These are phyloP conservation scores for Chamaenerion angustifolium DNA, from an alignment of 345 rosid genomes.

Conservation along the genomic window DNA sequence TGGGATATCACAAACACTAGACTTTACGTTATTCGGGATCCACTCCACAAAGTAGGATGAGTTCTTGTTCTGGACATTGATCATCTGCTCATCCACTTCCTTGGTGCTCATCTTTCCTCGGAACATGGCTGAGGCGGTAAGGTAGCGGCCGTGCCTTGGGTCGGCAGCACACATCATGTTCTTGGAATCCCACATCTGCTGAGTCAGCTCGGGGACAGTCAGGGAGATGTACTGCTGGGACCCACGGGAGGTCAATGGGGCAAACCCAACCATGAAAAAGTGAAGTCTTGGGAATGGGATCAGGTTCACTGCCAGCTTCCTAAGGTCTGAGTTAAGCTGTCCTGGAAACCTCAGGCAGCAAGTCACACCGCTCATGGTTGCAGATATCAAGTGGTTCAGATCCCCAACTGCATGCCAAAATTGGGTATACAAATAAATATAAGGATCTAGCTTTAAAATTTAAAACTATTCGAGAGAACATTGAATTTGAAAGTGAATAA, in stretches of 20 bases:
- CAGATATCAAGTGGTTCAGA: constrained; percentile 85
- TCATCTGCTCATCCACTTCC: constrained; percentile 92
- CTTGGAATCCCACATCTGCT: constrained; percentile 94
- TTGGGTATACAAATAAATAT: not conserved
- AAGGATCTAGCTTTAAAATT: not conserved
- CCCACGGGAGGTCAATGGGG: constrained; percentile 43
- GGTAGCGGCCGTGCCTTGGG: constrained; percentile 94
- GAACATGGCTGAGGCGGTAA: constrained; percentile 94
- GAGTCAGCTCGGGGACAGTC: constrained; percentile 42
- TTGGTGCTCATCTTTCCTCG: constrained; percentile 98
- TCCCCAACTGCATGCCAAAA: constrained; percentile 62
- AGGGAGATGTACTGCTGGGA: constrained; percentile 42
- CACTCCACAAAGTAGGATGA: constrained; percentile 94
- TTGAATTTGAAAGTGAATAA: too few relatives aligned
- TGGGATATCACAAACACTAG: constrained; percentile 46
- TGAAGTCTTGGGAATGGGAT: constrained; percentile 97
- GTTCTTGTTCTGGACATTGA: constrained; percentile 93
- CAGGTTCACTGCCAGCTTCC: constrained; percentile 88
- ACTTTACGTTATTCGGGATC: constrained; percentile 70
- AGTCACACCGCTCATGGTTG: constrained; percentile 94
- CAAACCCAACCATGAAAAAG: constrained; percentile 98
- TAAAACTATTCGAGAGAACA: too few relatives aligned
- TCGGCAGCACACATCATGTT: constrained; percentile 99
- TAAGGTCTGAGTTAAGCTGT: constrained; percentile 84
- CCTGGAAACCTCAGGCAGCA: constrained; percentile 98